Conservation (phyloP, 176 grass and related monocot genomes). For the Secale cereale region DNA sequence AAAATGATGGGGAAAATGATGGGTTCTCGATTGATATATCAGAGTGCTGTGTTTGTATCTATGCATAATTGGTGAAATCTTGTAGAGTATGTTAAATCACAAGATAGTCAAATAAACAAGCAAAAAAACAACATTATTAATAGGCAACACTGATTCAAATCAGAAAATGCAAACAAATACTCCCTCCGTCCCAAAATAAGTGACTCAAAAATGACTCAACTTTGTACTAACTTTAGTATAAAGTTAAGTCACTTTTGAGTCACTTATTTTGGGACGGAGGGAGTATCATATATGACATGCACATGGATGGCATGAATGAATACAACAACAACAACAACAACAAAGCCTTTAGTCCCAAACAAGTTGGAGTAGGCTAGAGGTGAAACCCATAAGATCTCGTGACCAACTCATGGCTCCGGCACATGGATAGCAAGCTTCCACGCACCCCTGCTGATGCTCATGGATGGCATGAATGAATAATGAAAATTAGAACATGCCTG, state of each 20-base stretch:
- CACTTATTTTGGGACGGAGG: too few species aligned
- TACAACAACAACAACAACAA: too few species aligned
- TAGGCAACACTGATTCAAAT: not conserved
- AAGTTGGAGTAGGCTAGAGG: too few species aligned
- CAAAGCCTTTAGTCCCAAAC: too few species aligned
- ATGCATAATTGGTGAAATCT: not conserved
- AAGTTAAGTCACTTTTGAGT: too few species aligned
- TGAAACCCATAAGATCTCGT: too few species aligned
- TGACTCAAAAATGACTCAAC: too few species aligned
- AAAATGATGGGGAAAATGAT: not conserved
- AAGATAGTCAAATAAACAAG: not conserved
- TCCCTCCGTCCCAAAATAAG: too few species aligned
- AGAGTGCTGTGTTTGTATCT: not conserved
- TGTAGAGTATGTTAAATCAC: not conserved
- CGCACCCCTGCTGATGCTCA: too few species aligned
- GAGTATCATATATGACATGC: not conserved
- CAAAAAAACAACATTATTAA: constrained; percentile 4
- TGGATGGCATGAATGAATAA: not conserved
- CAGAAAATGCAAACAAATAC: not conserved
- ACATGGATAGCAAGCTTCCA: too few species aligned
- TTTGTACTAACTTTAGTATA: too few species aligned
- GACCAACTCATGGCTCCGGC: too few species aligned
- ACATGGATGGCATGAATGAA: not conserved
- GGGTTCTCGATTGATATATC: not conserved
- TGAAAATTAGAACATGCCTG: constrained; percentile 54